Percentiles rank a stretch among this genome's conserved stretches.
phyloP scores from a whole-genome alignment of 2,329 filamentous ascomycete genomes.

The Diplocarpon rosae region DNA sequence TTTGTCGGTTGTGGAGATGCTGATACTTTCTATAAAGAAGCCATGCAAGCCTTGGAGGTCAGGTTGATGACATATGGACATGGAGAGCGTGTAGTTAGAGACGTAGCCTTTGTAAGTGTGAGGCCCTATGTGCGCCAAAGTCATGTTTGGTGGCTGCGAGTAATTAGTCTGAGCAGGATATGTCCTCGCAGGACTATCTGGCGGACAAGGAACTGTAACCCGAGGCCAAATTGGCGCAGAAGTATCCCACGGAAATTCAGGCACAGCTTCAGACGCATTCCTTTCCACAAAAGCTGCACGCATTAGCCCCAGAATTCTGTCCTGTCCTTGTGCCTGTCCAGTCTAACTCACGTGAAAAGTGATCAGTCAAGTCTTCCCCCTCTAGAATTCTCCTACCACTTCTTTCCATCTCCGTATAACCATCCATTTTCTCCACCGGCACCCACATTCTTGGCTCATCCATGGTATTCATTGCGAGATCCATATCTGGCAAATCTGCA shows the following conservation, averaged over 20 bases:
- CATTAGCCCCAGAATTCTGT: neutral
- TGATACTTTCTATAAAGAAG: constrained; percentile 42
- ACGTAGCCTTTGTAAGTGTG: constrained; percentile 27
- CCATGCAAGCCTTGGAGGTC: constrained; percentile 43
- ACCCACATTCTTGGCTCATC: constrained; percentile 52
- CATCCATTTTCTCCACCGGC: constrained; percentile 35
- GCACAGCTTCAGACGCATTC: neutral
- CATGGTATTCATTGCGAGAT: constrained; percentile 53
- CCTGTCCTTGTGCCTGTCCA: neutral
- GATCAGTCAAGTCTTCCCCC: constrained; percentile 37
- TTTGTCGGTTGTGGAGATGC: constrained; percentile 38
- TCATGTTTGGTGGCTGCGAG: constrained; percentile 36
- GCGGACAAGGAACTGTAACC: constrained; percentile 47
- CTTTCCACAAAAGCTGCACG: neutral
- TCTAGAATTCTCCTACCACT: constrained; percentile 36
- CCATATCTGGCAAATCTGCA: constrained; percentile 47
- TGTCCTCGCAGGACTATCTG: constrained; percentile 47
- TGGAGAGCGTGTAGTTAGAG: constrained; percentile 34
- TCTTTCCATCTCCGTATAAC: constrained; percentile 13
- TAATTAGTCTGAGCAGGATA: constrained; percentile 34
- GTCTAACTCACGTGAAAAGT: constrained; percentile 3
- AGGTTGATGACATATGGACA: constrained; percentile 36
- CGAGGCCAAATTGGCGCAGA: constrained; percentile 40
- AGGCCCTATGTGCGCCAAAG: constrained; percentile 34
- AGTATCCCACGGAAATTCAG: constrained; percentile 20